Conservation (phyloP, 345 rosid species). For the Hirschfeldia incana region DNA sequence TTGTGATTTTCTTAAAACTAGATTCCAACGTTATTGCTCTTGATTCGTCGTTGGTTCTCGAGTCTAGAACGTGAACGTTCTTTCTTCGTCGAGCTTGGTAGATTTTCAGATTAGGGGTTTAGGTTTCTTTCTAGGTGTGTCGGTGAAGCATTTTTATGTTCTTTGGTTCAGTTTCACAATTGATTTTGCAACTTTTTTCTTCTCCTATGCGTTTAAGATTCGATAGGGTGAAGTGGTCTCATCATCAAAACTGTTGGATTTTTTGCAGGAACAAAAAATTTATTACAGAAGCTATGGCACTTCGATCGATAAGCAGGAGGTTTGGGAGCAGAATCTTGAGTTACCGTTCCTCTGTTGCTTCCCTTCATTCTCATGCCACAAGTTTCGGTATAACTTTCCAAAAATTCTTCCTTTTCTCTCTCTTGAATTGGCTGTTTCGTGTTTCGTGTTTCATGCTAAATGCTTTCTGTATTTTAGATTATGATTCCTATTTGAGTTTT, state of each 20-base stretch:
- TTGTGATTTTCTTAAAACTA: not conserved
- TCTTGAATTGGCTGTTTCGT: constrained; percentile 4
- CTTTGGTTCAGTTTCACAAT: not conserved
- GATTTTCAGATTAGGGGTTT: constrained; percentile 14
- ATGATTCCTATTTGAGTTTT: not conserved
- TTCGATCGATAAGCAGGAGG: constrained; percentile 40
- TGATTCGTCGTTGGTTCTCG: not conserved
- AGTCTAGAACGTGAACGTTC: not conserved
- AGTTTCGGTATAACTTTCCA: constrained; percentile 69
- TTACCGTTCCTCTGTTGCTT: constrained; percentile 38
- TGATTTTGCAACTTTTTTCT: not conserved
- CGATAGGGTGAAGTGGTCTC: constrained; percentile 8
- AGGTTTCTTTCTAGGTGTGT: not conserved
- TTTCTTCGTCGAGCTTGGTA: not conserved
- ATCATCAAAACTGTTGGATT: not conserved
- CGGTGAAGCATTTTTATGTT: constrained; percentile 1
- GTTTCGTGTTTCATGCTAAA: not conserved
- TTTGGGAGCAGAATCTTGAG: constrained; percentile 37
- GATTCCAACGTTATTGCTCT: not conserved
- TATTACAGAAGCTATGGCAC: constrained; percentile 41
- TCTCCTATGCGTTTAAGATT: not conserved
- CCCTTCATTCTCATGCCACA: constrained; percentile 88
- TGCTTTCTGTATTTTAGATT: not conserved
- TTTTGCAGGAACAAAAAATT: not conserved
- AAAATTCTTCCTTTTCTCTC: not conserved